Conservation (phyloP, 192 early-diverging fungal genomes). For the Backusella psychrophila region DNA sequence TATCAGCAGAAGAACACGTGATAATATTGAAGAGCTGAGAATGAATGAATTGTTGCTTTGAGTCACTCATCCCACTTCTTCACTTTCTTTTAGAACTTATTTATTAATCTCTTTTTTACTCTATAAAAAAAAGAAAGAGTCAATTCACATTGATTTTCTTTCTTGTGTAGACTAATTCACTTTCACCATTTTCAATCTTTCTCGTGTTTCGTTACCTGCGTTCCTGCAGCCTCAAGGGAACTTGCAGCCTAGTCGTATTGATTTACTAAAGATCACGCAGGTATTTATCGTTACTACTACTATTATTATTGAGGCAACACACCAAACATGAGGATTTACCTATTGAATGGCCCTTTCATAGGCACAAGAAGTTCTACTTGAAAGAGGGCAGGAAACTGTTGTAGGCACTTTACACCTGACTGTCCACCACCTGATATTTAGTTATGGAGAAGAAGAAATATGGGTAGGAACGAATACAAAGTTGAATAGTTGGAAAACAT, state of each 20-base stretch:
- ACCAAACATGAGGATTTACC: not conserved
- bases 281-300: not conserved
- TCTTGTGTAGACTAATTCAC: not conserved
- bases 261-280: slow-evolving; percentile 34
- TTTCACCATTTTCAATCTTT: slow-evolving; percentile 13
- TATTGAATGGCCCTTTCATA: slow-evolving; percentile 3
- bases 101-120: not conserved
- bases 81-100: not conserved
- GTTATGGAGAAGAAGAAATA: slow-evolving; percentile 50
- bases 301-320: not conserved
- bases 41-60: not conserved
- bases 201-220: slow-evolving; percentile 15
- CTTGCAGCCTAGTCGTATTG: slow-evolving; percentile 23
- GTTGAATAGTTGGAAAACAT: not conserved
- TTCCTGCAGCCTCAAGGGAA: slow-evolving; percentile 9
- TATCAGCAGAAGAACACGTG: slow-evolving; percentile 1
- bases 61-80: not conserved
- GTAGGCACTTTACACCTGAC: slow-evolving; percentile 68
- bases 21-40: not conserved
- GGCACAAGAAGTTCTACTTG: slow-evolving; percentile 43
- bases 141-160: slow-evolving; percentile 1
- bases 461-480: slow-evolving; percentile 51
- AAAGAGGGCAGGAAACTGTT: slow-evolving; percentile 35
- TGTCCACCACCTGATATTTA: slow-evolving; percentile 78
- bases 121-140: not conserved